Evolutionary conservation across 2,329 filamentous ascomycete genomes (phyloP).

Genomic region (Stromatinia cepivora): DNA sequence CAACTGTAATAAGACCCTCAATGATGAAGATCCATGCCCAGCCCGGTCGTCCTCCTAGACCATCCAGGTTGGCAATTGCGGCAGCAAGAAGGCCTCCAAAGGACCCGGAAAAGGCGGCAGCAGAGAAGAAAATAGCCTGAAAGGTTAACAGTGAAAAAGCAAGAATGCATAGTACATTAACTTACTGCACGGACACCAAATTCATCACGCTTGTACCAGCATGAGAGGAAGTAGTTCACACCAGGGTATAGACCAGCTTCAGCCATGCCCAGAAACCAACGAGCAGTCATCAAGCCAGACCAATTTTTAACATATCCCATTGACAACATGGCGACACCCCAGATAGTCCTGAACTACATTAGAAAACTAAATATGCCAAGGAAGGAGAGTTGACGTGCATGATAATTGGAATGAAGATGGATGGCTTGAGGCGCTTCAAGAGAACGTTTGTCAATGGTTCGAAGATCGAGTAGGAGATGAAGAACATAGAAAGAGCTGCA

Average conservation of each 20-base stretch:
- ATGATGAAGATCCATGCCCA: conserved; percentile 55
- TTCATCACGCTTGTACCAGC: conserved; percentile 72
- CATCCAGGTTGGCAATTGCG: conserved; percentile 48
- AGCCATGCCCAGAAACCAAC: conserved; percentile 66
- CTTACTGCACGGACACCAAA: conserved; percentile 52
- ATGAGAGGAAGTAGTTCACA: conserved; percentile 79
- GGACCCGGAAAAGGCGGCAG: conserved; percentile 53
- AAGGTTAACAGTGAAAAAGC: conserved; percentile 57
- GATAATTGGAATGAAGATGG: conserved; percentile 77
- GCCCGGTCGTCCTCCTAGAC: conserved; percentile 45
- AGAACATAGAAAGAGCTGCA: conserved; percentile 76
- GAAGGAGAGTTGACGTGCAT: conserved; percentile 56
- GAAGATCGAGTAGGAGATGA: conserved; percentile 79
- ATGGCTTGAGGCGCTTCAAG: conserved; percentile 70
- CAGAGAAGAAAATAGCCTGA: conserved; percentile 56
- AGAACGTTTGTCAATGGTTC: conserved; percentile 74
- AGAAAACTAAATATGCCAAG: not conserved
- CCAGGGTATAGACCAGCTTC: conserved; percentile 77
- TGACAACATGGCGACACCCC: conserved; percentile 68
- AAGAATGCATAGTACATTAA: conserved; percentile 34
- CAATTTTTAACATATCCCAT: conserved; percentile 40
- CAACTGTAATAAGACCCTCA: conserved; percentile 50
- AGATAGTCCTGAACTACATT: conserved; percentile 49
- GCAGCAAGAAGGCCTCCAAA: conserved; percentile 49
- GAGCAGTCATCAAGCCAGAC: conserved; percentile 38